A percentile compares a stretch with the other conserved stretches of the same genome.
These are phyloP conservation scores for Phialocephala subalpina DNA, from an alignment of 2,329 filamentous ascomycete species.

Conservation along the genomic window DNA sequence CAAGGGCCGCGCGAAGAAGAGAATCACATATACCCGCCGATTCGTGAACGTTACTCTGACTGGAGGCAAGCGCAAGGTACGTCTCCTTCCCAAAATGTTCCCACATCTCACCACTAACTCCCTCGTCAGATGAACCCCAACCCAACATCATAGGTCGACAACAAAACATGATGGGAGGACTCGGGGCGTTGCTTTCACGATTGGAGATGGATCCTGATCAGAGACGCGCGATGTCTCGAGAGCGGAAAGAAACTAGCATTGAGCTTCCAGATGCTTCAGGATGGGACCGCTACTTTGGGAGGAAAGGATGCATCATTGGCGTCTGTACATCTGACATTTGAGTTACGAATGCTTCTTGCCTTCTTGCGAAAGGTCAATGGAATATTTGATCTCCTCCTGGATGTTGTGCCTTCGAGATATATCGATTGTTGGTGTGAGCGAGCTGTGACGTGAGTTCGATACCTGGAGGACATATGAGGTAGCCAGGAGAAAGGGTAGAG, in stretches of 20 bases:
- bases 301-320: conserved; percentile 44
- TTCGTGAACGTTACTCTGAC: conserved; percentile 99
- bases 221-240: conserved; percentile 39
- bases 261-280: conserved; percentile 30
- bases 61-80: conserved; percentile 97
- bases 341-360: conserved; percentile 36
- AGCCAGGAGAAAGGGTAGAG: not conserved
- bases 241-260: conserved; percentile 31
- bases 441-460: not conserved
- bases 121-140: conserved; percentile 81
- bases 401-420: not conserved
- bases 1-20: conserved; percentile 98
- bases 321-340: conserved; percentile 42
- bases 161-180: conserved; percentile 29
- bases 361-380: conserved; percentile 34
- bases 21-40: conserved; percentile 93
- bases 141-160: conserved; percentile 69
- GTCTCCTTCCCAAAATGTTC: conserved; percentile 15
- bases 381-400: conserved; percentile 22
- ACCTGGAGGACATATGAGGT: not conserved
- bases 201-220: conserved; percentile 38
- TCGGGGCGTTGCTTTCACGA: conserved; percentile 25
- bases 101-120: not conserved
- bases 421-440: not conserved
- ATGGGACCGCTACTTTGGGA: conserved; percentile 39